Base-by-base conservation (phyloP, 768 basidiomycete species). In the Russula ochroleuca region DNA sequence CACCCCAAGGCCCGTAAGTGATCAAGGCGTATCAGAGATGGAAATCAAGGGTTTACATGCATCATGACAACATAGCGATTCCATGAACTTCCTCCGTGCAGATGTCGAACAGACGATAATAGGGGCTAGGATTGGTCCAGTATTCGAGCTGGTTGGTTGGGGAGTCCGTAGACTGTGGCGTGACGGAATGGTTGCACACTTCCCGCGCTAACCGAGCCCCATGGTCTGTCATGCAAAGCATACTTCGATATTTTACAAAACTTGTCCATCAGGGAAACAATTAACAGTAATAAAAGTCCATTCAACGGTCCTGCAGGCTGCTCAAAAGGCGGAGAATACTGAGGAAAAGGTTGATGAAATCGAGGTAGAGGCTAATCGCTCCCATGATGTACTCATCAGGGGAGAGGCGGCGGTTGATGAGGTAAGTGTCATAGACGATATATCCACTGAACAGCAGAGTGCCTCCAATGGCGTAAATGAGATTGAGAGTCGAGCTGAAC, bases 301-400 rank as follows among this genome's bases (percentile, higher is more conserved):
- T 51, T 70, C 66, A 78, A n/a, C 75, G 76, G 59, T 81, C 78
- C 61, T 80, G 76, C 13, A 77, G 69, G 68, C 80, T 77, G 69
- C 85, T 91, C 70, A 95, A 73, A 65, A 94, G 80, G 64, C 93
- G 89, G 59, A 95, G 83, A 70, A 95, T 92, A 74, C 80, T 89
- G 71, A 95, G 75, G 84, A 94, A 94, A 52, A 94, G 83, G 72
- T 94, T 94, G 76, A 94, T 81, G 73, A 94, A 91, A 70, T 98
- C 96, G 61, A 98, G 86, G 76, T 98, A 98, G n/a, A 98, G 83
- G 68, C 86, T 88, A 71, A 98, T 88, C 19, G 92, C 81, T 40
- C 87, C 96, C 78, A 97, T 78, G 68, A 97, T 94, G 73, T 83
- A 94, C 74, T 99, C 97, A 68, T 99, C 97, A 4, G 94, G 92